Evolutionary conservation across 2,329 filamentous ascomycete species (phyloP), one percentile per base, ranked within the genome.

Genomic region (Epichloe scottii): DNA sequence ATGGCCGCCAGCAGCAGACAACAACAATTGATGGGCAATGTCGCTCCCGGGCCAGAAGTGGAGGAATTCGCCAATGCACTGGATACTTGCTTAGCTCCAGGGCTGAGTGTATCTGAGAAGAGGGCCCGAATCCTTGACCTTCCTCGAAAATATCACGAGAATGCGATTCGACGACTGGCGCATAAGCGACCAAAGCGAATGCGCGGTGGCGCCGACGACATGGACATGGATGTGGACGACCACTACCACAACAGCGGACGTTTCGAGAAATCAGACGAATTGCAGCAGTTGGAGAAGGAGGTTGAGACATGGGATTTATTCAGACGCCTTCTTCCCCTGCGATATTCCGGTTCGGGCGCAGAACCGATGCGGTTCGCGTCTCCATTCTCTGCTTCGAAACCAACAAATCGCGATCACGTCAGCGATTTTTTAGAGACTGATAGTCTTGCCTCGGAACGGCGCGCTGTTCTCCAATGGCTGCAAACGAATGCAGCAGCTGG

Each of bases 221-320:
- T 74, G 51, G 74, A 75, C 46, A 77, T 81, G 70, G 78, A 82
- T 47, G 59, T 76, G 7, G 79, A 82, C 55, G 76, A 78, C 40
- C 51, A 52, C 8, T 21, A 39, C 21, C 14, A 23, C n/a, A 14
- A 35, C 23, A 17, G 34, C 12, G 34, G 19, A 19, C 17, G 46
- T 17, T 8, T 37, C 11, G 46, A 48, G 12, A 51, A 58, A 4
- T 34, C 53, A 17, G 59, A 61, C 14, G 59, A 66, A 46, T 60
- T 58, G 46, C 62, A 55, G 77, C 61, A 77, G 51, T 85, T 89
- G 75, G 82, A 94, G 66, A 77, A 85, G 56, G 93, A 98, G 67
- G 81, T 83, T 40, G 88, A 94, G 60, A 93, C 89, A 0, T 98
- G 93, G 93, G 84, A 94, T 62, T 74, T 97, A 30, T 71, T 97